A percentile compares a stretch with the other conserved stretches of the same genome.
phyloP scores from a whole-genome alignment of 225 moss, liverwort and hornwort genomes.

The Bryum argenteum region DNA sequence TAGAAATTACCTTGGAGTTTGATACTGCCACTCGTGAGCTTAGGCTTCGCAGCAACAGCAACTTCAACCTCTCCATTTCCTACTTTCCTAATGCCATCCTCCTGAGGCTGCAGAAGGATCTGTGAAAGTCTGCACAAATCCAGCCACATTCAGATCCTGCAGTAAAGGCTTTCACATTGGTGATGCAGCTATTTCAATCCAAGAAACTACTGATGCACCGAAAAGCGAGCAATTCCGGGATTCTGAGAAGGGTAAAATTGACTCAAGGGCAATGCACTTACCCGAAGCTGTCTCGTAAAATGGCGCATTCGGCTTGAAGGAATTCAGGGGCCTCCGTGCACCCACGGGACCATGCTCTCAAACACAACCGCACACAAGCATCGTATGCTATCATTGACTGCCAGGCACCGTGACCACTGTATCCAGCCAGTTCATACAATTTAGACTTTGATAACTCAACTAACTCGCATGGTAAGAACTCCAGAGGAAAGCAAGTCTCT shows the following conservation, averaged over 20 bases:
- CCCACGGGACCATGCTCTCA: conserved; percentile 97
- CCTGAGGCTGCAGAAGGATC: conserved; percentile 88
- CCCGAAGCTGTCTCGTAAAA: conserved; percentile 91
- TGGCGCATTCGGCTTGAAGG: conserved; percentile 87
- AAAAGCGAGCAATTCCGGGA: neutral
- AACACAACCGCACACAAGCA: conserved; percentile 94
- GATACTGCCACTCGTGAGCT: conserved; percentile 73
- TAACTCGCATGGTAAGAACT: neutral
- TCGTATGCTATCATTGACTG: conserved; percentile 93
- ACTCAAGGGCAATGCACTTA: conserved; percentile 16
- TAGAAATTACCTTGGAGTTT: conserved; percentile 78
- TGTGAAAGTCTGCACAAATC: conserved; percentile 72
- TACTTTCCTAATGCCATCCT: conserved; percentile 61
- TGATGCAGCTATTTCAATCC: neutral
- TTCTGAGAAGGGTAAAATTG: neutral
- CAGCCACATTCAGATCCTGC: conserved; percentile 11
- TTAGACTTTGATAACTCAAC: neutral
- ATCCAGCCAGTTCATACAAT: conserved; percentile 11
- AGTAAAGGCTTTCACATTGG: neutral
- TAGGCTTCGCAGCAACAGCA: conserved; percentile 73
- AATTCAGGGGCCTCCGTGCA: conserved; percentile 93
- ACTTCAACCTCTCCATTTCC: conserved; percentile 65
- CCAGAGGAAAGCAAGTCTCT: neutral
- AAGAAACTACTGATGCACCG: neutral
- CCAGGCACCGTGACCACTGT: conserved; percentile 95